Conservation (phyloP, 2,329 filamentous ascomycete species). For the Diaporthe sp. region DNA sequence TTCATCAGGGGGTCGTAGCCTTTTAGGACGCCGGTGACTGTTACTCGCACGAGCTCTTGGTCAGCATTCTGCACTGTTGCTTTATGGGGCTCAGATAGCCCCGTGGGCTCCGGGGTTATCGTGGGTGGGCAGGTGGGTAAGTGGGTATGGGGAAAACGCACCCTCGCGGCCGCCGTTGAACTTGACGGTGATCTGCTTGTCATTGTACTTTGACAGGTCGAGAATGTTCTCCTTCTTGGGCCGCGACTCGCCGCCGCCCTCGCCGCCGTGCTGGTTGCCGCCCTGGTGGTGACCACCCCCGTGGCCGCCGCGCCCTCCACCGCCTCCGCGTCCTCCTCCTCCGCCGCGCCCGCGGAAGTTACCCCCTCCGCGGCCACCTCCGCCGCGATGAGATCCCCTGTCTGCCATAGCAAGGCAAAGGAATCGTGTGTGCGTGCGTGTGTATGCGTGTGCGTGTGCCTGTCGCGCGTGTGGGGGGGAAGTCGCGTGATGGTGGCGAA, state of each 20-base stretch:
- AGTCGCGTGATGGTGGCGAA: slow-evolving; percentile 1
- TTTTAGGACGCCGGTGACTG: slow-evolving; percentile 91
- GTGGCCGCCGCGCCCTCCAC: slow-evolving; percentile 59
- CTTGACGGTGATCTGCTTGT: slow-evolving; percentile 95
- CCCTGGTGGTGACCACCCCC: slow-evolving; percentile 61
- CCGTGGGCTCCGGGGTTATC: not conserved
- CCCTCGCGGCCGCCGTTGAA: slow-evolving; percentile 96
- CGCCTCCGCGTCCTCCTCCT: slow-evolving; percentile 62
- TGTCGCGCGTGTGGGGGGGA: slow-evolving; percentile 4
- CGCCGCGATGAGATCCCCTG: slow-evolving; percentile 63
- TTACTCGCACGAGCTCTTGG: not conserved
- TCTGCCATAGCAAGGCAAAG: slow-evolving; percentile 62
- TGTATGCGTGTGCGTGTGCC: slow-evolving; percentile 2
- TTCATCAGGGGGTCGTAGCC: slow-evolving; percentile 99
- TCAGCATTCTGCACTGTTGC: not conserved
- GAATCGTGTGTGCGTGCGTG: slow-evolving; percentile 38
- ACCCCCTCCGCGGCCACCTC: slow-evolving; percentile 60
- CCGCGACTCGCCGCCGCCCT: slow-evolving; percentile 78
- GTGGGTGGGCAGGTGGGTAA: not conserved
- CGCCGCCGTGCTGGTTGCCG: slow-evolving; percentile 46
- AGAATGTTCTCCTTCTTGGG: slow-evolving; percentile 99
- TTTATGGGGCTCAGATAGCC: not conserved
- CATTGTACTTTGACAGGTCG: slow-evolving; percentile 95
- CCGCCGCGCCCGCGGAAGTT: slow-evolving; percentile 60
- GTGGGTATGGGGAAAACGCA: slow-evolving; percentile 55